Conservation (phyloP, 2,329 filamentous ascomycete species). For the Lasiodiplodia sp. region DNA sequence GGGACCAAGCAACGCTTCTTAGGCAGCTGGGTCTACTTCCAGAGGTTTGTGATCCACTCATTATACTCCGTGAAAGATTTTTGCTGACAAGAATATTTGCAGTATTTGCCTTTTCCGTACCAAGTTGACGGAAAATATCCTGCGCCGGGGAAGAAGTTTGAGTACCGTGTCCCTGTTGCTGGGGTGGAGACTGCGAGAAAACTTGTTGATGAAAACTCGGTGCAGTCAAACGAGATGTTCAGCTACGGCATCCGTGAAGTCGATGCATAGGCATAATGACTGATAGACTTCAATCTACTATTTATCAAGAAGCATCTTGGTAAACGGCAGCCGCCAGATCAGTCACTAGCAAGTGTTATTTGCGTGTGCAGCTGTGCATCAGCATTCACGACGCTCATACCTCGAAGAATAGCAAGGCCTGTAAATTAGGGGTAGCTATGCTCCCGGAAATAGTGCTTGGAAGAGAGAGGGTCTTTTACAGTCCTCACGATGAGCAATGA, state of each 20-base stretch:
- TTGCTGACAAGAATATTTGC: neutral
- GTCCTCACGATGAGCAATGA: no score
- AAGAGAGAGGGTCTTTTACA: no score
- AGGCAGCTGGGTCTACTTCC: conserved; percentile 69
- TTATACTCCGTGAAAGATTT: neutral
- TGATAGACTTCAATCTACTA: neutral
- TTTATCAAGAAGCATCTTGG: no score
- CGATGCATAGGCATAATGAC: neutral
- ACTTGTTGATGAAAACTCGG: conserved; percentile 57
- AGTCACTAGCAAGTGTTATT: no score
- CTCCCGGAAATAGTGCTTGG: no score
- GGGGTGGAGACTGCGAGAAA: conserved; percentile 63
- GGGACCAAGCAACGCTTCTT: conserved; percentile 72
- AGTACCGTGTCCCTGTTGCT: conserved; percentile 68
- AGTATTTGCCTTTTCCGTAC: conserved; percentile 69
- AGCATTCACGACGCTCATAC: no score
- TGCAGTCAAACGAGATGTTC: conserved; percentile 66
- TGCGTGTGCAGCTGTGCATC: no score
- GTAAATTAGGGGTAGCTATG: no score
- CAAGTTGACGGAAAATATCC: conserved; percentile 40
- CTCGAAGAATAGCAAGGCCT: no score
- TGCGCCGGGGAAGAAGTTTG: conserved; percentile 55
- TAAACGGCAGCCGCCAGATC: no score
- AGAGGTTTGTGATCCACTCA: conserved; percentile 42
- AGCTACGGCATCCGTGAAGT: conserved; percentile 43